phyloP scores from a whole-genome alignment of 129 eudicot genomes.

The Kitagawia praeruptora region DNA sequence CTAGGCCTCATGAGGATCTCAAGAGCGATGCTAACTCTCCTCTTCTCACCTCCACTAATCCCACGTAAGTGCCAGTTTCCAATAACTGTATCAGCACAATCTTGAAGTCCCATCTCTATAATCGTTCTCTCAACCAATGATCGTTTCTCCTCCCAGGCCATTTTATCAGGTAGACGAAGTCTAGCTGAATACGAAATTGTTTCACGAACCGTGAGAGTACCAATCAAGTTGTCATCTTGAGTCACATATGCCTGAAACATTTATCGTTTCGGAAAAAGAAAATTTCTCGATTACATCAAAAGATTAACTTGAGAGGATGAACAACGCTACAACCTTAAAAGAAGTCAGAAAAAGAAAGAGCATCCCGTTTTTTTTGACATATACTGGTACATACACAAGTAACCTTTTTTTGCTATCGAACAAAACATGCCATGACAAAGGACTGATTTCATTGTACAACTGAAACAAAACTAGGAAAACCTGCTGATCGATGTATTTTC shows the following conservation, averaged over 20 bases:
- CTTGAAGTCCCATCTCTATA: slow-evolving; percentile 96
- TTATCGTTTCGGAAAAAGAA: not conserved
- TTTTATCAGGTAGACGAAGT: slow-evolving; percentile 68
- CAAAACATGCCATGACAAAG: not conserved
- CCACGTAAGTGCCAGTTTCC: slow-evolving; percentile 98
- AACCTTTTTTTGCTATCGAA: not conserved
- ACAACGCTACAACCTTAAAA: not conserved
- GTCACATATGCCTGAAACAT: slow-evolving; percentile 83
- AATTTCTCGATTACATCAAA: not conserved
- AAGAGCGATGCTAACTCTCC: slow-evolving; percentile 88
- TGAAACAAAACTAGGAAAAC: not conserved
- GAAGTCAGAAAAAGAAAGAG: not conserved
- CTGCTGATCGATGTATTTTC: not conserved
- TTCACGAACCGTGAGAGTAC: slow-evolving; percentile 89
- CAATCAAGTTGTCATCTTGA: slow-evolving; percentile 93
- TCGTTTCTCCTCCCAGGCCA: slow-evolving; percentile 75
- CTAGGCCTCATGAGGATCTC: slow-evolving; percentile 93
- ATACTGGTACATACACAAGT: not conserved
- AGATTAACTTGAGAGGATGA: not conserved
- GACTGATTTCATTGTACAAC: not conserved
- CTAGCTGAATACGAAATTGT: slow-evolving; percentile 82
- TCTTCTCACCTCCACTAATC: slow-evolving; percentile 86
- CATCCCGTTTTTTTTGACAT: not conserved
- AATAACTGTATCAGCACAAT: slow-evolving; percentile 87
- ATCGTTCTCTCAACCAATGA: slow-evolving; percentile 84